Conservation (phyloP, 176 grass and related monocot genomes). For the Paspalum vaginatum region DNA sequence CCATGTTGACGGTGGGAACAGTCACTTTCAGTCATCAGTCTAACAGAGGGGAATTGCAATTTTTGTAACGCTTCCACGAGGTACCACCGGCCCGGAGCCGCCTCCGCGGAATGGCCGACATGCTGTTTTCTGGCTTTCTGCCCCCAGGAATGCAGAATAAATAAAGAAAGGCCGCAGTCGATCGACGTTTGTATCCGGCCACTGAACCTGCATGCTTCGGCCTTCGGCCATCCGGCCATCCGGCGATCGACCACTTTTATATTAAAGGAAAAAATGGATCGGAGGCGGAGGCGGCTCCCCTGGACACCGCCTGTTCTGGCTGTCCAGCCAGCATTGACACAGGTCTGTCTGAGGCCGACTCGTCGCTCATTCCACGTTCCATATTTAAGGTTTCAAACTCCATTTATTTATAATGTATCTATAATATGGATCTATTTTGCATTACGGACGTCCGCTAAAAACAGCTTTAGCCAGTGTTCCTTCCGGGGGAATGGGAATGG, state of each 20-base stretch:
- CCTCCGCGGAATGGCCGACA: constrained; percentile 1
- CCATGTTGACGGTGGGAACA: not conserved
- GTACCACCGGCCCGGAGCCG: not conserved
- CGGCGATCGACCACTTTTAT: not conserved
- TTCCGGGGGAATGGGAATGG: too few relatives aligned
- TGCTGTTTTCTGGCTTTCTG: not conserved
- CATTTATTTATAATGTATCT: too few relatives aligned
- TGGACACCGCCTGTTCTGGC: too few relatives aligned
- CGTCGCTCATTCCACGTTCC: too few relatives aligned
- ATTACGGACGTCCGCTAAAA: too few relatives aligned
- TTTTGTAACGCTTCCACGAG: not conserved
- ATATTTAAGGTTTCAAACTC: too few relatives aligned
- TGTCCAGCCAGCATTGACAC: too few relatives aligned
- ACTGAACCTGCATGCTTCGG: not conserved
- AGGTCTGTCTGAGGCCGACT: too few relatives aligned
- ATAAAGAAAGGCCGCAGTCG: not conserved
- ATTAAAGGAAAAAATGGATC: too few relatives aligned
- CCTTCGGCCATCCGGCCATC: not conserved
- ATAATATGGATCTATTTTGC: too few relatives aligned
- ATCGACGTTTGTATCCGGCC: not conserved
- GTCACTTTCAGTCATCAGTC: not conserved
- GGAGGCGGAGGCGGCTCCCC: not conserved
- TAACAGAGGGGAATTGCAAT: not conserved
- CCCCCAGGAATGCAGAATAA: not conserved
- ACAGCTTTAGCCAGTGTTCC: too few relatives aligned